Evolutionary conservation across 176 grass and related monocot genomes (phyloP), one percentile per base, ranked within the genome.

Genomic region (Calamus simplicifolius): DNA sequence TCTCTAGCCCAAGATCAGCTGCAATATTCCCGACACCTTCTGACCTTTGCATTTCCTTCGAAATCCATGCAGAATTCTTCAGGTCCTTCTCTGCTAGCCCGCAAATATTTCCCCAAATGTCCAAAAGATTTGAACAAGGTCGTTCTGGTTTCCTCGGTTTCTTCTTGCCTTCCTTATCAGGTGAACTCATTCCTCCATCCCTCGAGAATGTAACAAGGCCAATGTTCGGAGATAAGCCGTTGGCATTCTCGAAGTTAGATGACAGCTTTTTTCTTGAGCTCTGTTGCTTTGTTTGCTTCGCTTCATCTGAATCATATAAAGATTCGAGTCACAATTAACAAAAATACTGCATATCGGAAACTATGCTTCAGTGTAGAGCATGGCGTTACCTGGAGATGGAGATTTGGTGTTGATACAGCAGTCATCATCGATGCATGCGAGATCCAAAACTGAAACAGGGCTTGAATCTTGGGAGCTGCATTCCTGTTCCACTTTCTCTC

Each of bases 391-490:
- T 85, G 75, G 78, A 68, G 26, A 43, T 5, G 76, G 76, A 0
- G 82, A 85, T 64, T 61, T 66, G 26, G 58, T 25, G 35, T 23
- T 5, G 50, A 79, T 72, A 12, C 51, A 75, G 10, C 17, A 30
- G 27, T 69, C 67, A 4, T 79, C 79, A 0, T 63, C 61, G 16
- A 26, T 38, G 2, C 79, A 66, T 16, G 70, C 62, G 29, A 62
- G 56, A 38, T 85, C 60, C 29, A 96, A 64, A 57, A 96, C 91
- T n/a, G 91, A 90, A 74, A 90, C 86, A 51, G 91, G 91, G 70
- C 91, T 95, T 1, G 82, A 58, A 26, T 57, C 31, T 49, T 69
- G 68, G 14, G 68, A 59, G 17, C 23, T 59, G 48, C 56, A 60
- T 38, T 50, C 68, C 10, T 10, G 23, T 25, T 64, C 62, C 51